These are phyloP conservation scores for Boletus vermiculosoides DNA, from an alignment of 768 basidiomycete genomes.

Conservation along the genomic window DNA sequence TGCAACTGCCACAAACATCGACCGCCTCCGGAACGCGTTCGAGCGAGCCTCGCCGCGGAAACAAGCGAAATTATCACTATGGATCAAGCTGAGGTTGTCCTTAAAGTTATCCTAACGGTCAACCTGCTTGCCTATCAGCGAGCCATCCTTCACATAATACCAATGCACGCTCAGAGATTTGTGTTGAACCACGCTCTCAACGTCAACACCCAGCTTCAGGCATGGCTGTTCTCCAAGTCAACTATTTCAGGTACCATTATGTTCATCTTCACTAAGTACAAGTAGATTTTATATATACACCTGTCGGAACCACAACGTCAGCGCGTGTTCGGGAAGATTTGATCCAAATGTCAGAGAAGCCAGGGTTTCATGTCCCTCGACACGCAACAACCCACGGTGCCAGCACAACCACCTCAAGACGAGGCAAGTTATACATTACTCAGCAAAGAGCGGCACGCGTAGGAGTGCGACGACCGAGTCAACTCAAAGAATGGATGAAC, in stretches of 20 bases:
- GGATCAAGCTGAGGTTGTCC: too few species aligned
- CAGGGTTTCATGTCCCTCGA: slow-evolving; percentile 54
- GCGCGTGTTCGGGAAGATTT: not conserved
- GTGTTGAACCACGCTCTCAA: too few species aligned
- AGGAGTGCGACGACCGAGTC: slow-evolving; percentile 36
- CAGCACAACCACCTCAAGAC: slow-evolving; percentile 51
- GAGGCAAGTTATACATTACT: slow-evolving; percentile 38
- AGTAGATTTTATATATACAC: not conserved
- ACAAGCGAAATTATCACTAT: too few species aligned
- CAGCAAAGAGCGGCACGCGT: slow-evolving; percentile 37
- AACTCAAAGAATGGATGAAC: slow-evolving; percentile 86
- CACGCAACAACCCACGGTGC: slow-evolving; percentile 31
- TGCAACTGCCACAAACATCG: too few species aligned
- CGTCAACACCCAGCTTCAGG: too few species aligned
- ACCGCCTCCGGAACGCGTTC: too few species aligned
- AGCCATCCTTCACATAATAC: too few species aligned
- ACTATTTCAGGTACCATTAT: too few species aligned
- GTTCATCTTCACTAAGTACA: not conserved
- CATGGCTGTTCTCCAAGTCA: not conserved
- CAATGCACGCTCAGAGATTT: too few species aligned
- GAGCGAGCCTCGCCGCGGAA: too few species aligned
- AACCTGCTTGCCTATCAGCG: too few species aligned
- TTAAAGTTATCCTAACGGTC: too few species aligned
- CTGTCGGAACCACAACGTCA: slow-evolving; percentile 13
- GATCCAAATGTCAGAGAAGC: slow-evolving; percentile 56